These are phyloP conservation scores for Herpetomonas muscarum DNA, from an alignment of 208 protist genomes.

Conservation along the genomic window DNA sequence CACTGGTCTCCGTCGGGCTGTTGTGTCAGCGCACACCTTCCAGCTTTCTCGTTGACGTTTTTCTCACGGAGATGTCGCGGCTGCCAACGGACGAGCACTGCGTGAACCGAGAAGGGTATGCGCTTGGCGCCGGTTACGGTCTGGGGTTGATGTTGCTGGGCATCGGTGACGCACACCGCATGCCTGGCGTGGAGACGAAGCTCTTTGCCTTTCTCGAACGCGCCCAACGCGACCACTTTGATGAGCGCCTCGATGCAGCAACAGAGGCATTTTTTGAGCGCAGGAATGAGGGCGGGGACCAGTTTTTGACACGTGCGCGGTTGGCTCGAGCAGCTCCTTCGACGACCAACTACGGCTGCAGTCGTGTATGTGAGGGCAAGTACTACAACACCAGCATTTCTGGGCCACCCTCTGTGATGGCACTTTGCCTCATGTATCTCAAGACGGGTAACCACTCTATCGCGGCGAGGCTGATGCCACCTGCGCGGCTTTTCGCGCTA, in stretches of 20 bases:
- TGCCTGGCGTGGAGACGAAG: slow-evolving; percentile 50
- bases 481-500: slow-evolving; percentile 46
- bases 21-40: slow-evolving; percentile 55
- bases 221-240: slow-evolving; percentile 37
- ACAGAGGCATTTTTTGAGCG: slow-evolving; percentile 54
- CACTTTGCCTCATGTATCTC: slow-evolving; percentile 75
- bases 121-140: slow-evolving; percentile 67
- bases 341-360: slow-evolving; percentile 43
- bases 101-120: slow-evolving; percentile 72
- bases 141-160: slow-evolving; percentile 76
- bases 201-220: slow-evolving; percentile 76
- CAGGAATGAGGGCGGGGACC: slow-evolving; percentile 32
- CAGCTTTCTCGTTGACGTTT: slow-evolving; percentile 75
- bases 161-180: slow-evolving; percentile 38
- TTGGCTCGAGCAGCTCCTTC: slow-evolving; percentile 41
- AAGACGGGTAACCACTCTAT: slow-evolving; percentile 54
- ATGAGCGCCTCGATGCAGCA: slow-evolving; percentile 36
- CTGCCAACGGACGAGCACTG: slow-evolving; percentile 86
- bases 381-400: slow-evolving; percentile 74
- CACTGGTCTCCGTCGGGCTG: slow-evolving; percentile 72
- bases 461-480: slow-evolving; percentile 39
- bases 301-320: slow-evolving; percentile 60
- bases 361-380: slow-evolving; percentile 68
- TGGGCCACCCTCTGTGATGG: slow-evolving; percentile 59
- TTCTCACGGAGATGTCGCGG: slow-evolving; percentile 80